Evolutionary conservation across 179 eudicot species (phyloP).

Genomic region (Gypsophila paniculata): DNA sequence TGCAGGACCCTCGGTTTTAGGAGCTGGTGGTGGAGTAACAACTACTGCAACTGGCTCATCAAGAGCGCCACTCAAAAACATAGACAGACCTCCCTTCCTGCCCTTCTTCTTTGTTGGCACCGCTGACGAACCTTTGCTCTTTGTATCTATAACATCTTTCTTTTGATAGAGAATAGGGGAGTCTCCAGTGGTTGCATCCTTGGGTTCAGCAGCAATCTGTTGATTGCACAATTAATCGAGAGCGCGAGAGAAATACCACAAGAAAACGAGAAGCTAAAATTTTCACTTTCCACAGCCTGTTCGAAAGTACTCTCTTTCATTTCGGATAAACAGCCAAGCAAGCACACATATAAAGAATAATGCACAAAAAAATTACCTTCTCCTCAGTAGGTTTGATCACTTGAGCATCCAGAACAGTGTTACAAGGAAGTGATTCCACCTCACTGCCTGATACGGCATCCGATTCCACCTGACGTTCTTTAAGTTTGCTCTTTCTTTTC

Average conservation of each 20-base stretch:
- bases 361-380: conserved; percentile 27
- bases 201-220: conserved; percentile 40
- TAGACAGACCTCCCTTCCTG: conserved; percentile 90
- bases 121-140: conserved; percentile 30
- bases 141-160: conserved; percentile 31
- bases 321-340: background rate
- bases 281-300: background rate
- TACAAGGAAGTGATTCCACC: conserved; percentile 29
- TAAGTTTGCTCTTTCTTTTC: conserved; percentile 64
- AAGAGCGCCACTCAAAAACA: conserved; percentile 86
- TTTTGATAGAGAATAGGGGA: conserved; percentile 22
- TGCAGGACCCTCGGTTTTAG: conserved; percentile 84
- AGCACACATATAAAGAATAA: background rate
- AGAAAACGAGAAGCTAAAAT: background rate
- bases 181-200: conserved; percentile 25
- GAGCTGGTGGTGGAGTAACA: conserved; percentile 46
- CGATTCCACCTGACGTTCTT: conserved; percentile 32
- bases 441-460: conserved; percentile 27
- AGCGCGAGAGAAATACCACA: no score
- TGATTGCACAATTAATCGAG: conserved; percentile 18
- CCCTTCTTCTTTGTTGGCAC: conserved; percentile 63
- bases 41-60: conserved; percentile 50
- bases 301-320: background rate
- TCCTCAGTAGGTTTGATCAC: conserved; percentile 25
- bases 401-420: conserved; percentile 37